A percentile compares a stretch with the other conserved stretches of the same genome.
Evolutionary conservation across 2,329 filamentous ascomycete species (phyloP).

Genomic region (Diaporthe batatas): DNA sequence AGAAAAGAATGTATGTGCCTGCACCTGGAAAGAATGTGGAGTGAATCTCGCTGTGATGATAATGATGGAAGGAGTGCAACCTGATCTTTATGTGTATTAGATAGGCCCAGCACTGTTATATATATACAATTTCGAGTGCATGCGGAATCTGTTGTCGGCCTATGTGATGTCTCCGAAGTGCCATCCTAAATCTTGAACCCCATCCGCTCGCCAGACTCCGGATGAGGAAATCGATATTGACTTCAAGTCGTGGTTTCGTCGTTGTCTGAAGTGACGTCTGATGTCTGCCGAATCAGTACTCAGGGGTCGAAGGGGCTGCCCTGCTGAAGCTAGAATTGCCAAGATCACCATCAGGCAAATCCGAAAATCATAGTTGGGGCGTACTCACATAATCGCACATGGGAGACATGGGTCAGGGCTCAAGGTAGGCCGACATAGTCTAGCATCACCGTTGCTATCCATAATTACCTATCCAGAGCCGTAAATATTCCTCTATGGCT

Average conservation of each 20-base stretch:
- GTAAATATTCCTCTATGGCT: slow-evolving; percentile 6
- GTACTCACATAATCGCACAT: neutral
- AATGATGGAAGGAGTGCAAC: slow-evolving; percentile 14
- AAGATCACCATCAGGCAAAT: slow-evolving; percentile 23
- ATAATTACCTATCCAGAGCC: neutral
- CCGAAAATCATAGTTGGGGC: slow-evolving; percentile 21
- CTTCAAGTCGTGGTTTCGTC: slow-evolving; percentile 30
- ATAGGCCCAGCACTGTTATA: slow-evolving; percentile 3
- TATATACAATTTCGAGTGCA: neutral
- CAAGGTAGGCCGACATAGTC: neutral
- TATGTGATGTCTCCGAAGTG: slow-evolving; percentile 7
- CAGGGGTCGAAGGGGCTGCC: slow-evolving; percentile 21
- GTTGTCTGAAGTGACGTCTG: slow-evolving; percentile 33
- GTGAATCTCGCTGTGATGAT: slow-evolving; percentile 5
- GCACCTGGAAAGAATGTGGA: slow-evolving; percentile 25
- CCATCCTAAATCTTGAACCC: slow-evolving; percentile 14
- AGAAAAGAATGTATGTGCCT: slow-evolving; percentile 30
- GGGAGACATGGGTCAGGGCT: slow-evolving; percentile 18
- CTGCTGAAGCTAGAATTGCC: slow-evolving; percentile 5
- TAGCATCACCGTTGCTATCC: neutral
- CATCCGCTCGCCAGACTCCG: neutral
- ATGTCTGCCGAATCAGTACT: slow-evolving; percentile 18
- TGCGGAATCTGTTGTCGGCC: neutral
- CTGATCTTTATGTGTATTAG: neutral
- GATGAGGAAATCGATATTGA: slow-evolving; percentile 21